These are phyloP conservation scores for Lactifluus rugatus DNA, from an alignment of 768 basidiomycete species.

Conservation along the genomic window DNA sequence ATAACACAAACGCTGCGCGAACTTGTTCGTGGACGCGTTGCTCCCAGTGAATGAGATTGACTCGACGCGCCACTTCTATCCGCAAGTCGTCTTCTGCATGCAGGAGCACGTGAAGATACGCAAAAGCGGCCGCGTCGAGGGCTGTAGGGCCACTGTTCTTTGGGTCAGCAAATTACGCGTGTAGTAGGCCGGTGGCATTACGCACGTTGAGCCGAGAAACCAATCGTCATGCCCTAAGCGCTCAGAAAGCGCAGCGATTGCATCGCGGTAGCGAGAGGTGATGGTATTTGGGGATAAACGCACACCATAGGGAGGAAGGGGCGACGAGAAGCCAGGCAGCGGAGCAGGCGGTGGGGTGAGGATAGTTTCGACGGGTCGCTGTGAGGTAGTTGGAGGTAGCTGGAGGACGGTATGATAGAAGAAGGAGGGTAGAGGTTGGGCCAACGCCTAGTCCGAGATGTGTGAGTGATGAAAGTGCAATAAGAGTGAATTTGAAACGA, in stretches of 20 bases:
- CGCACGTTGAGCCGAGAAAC: constrained; percentile 70
- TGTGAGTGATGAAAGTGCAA: constrained; percentile 6
- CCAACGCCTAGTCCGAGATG: constrained; percentile 34
- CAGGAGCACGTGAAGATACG: constrained; percentile 65
- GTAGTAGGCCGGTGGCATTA: constrained; percentile 3
- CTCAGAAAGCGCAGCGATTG: constrained; percentile 62
- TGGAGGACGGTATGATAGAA: constrained; percentile 33
- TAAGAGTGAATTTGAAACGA: background rate
- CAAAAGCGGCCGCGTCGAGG: constrained; percentile 74
- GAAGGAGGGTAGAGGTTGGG: constrained; percentile 37
- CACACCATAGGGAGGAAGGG: constrained; percentile 50
- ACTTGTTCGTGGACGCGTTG: constrained; percentile 53
- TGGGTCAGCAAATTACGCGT: background rate
- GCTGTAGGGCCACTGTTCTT: constrained; percentile 58
- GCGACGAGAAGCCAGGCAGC: constrained; percentile 54
- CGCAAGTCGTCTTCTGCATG: constrained; percentile 37
- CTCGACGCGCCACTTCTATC: constrained; percentile 56
- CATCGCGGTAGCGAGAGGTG: constrained; percentile 55
- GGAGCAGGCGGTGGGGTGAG: constrained; percentile 61
- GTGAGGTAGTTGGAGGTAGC: constrained; percentile 27
- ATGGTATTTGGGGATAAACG: constrained; percentile 44
- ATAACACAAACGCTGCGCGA: constrained; percentile 33
- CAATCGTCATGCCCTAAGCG: constrained; percentile 68
- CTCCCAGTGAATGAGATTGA: constrained; percentile 79
- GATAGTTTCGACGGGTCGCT: constrained; percentile 35